Evolutionary conservation across 1,284 basidiomycete species (phyloP).

Genomic region (Leucoagaricus sp.): DNA sequence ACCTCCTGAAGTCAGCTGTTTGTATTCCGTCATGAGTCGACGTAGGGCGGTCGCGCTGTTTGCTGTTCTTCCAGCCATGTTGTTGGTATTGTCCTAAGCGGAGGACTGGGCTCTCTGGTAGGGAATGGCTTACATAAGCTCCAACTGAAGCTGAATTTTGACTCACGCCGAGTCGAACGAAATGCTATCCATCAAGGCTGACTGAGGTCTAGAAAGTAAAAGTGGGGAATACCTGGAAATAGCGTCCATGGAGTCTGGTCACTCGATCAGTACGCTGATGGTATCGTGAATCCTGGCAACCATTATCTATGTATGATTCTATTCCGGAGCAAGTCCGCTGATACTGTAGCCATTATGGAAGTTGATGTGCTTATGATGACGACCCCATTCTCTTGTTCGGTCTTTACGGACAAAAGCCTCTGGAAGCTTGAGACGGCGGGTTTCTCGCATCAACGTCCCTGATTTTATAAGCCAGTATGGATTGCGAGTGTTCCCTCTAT

Average conservation of each 20-base stretch:
- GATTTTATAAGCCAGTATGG: too few relatives aligned
- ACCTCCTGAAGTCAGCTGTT: constrained; percentile 73
- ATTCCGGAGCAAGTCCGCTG: too few relatives aligned
- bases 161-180: too few relatives aligned
- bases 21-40: constrained; percentile 92
- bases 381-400: background rate
- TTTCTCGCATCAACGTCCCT: constrained; percentile 4
- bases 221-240: background rate
- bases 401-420: constrained; percentile 9
- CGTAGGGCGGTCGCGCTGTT: constrained; percentile 62
- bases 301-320: too few relatives aligned
- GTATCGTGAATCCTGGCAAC: too few relatives aligned
- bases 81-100: background rate
- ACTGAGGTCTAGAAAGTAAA: too few relatives aligned
- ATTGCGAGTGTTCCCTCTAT: too few relatives aligned
- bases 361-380: background rate
- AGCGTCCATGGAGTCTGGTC: too few relatives aligned
- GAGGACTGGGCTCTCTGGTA: background rate
- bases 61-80: constrained; percentile 18
- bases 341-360: constrained; percentile 3
- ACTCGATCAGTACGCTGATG: too few relatives aligned
- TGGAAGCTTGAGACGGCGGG: background rate
- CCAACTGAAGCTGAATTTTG: background rate
- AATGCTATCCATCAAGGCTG: too few relatives aligned
- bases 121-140: constrained; percentile 6